Base-by-base conservation (phyloP, 441 rosid species). In the Euphorbia schlechtendalii region DNA sequence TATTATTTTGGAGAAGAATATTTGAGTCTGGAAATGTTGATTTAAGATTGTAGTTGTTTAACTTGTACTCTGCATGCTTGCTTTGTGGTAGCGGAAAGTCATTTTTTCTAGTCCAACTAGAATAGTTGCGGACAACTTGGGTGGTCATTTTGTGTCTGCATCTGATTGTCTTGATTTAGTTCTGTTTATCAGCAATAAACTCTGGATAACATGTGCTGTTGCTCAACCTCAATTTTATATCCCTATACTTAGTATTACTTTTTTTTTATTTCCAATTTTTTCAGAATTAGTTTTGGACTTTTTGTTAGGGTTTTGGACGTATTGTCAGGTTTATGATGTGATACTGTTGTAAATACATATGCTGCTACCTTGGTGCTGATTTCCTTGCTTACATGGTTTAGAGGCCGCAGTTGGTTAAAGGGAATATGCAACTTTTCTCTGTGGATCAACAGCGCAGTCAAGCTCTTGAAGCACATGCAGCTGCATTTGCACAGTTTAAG, bases 381-480 rank as follows among this genome's bases (percentile, higher is more conserved):
- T 61, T 58, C 27, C 30, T 28, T 8, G 20, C n/a, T n/a, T 56
- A 9, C 54, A 49, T 28, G 18, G 40, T 56, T 28, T 17, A 93
- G 99, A 84, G 89, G 81, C 88, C 87, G 69, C 97, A 92, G 80
- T 74, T 95, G 74, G 99, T 95, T 28, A 95, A 90, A 81, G 99
- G 98, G 72, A 92, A 88, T 71, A 90, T 95, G 99, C 99, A 95
- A 76, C 97, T 95, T 74, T 95, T 86, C 79, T 95, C 99, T 28
- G 82, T 95, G 69, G 98, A 96, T 61, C 98, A 96, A 81, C 98
- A 96, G 82, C 96, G 98, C 49, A 92, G 99, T 81, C 99, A 96
- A 82, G 98, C 97, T 56, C 97, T 96, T 66, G 99, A 96, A 80
- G 99, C 99, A 55, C 99, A 96, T 84, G 96, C 99, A 72, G 97